A percentile compares a stretch with the other conserved stretches of the same genome.
Evolutionary conservation across 306 rosid genomes (phyloP).

Genomic region (Geum urbanum): DNA sequence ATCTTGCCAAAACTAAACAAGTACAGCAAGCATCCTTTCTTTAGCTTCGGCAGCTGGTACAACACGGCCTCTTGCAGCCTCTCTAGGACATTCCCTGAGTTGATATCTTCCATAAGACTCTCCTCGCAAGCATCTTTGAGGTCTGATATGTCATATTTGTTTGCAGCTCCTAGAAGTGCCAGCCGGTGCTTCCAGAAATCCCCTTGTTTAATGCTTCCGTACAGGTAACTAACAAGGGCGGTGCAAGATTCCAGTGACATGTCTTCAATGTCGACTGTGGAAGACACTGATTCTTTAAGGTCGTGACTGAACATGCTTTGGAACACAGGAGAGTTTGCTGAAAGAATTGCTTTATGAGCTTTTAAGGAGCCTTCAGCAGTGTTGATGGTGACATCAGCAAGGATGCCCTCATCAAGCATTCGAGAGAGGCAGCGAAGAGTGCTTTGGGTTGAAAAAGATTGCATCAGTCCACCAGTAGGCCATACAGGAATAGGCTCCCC

Average conservation of each 20-base stretch:
- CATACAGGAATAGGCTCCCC: conserved; percentile 64
- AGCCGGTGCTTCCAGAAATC: conserved; percentile 79
- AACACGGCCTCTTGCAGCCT: conserved; percentile 77
- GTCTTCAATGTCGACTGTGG: conserved; percentile 68
- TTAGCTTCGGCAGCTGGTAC: conserved; percentile 64
- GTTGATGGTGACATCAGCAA: conserved; percentile 65
- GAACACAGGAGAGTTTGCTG: conserved; percentile 85
- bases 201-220: conserved; percentile 72
- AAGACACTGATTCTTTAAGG: conserved; percentile 76
- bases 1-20: conserved; percentile 80
- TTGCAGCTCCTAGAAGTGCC: conserved; percentile 71
- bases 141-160: conserved; percentile 57
- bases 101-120: conserved; percentile 81
- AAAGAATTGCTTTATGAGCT: conserved; percentile 81
- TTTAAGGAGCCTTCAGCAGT: conserved; percentile 55
- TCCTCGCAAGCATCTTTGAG: conserved; percentile 81
- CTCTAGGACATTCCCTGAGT: conserved; percentile 64
- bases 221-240: conserved; percentile 61
- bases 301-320: conserved; percentile 78
- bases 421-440: conserved; percentile 64
- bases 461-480: conserved; percentile 53
- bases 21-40: conserved; percentile 76
- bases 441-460: conserved; percentile 47
- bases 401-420: conserved; percentile 73
- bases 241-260: conserved; percentile 64